Percentiles rank a stretch among this genome's conserved stretches.
These are phyloP conservation scores for Ophiosphaerella herpotricha DNA, from an alignment of 2,329 filamentous ascomycete genomes.

Conservation along the genomic window DNA sequence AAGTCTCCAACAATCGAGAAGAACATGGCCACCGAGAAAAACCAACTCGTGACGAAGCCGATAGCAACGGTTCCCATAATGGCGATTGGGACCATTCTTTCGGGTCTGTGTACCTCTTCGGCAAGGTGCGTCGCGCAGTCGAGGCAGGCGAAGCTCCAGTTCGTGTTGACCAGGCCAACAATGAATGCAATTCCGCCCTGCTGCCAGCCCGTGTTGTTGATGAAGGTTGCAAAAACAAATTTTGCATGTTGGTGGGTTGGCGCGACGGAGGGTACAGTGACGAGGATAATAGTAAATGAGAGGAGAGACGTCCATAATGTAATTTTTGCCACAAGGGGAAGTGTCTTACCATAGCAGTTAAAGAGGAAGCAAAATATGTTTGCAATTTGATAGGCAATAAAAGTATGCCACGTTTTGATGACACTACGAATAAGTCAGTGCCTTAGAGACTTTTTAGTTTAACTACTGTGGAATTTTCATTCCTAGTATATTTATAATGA, in stretches of 20 bases:
- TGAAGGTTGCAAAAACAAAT: conserved; percentile 59
- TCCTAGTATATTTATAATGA: neutral
- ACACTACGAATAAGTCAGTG: conserved; percentile 20
- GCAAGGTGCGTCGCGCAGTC: conserved; percentile 58
- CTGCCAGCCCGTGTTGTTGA: conserved; percentile 57
- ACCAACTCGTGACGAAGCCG: conserved; percentile 56
- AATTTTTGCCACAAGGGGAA: conserved; percentile 48
- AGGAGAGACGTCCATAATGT: conserved; percentile 54
- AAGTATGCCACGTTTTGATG: conserved; percentile 43
- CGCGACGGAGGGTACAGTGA: conserved; percentile 53
- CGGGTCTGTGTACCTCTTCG: conserved; percentile 55
- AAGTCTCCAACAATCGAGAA: conserved; percentile 57
- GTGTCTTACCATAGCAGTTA: conserved; percentile 50
- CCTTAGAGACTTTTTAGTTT: neutral
- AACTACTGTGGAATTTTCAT: neutral
- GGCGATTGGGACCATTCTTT: conserved; percentile 55
- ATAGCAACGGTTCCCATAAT: conserved; percentile 56
- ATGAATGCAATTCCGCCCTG: conserved; percentile 56
- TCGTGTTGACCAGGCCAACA: conserved; percentile 57
- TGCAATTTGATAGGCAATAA: conserved; percentile 54
- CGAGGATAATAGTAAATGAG: conserved; percentile 55
- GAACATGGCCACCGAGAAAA: conserved; percentile 56
- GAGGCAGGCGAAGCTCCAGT: conserved; percentile 57
- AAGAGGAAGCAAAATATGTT: conserved; percentile 57
- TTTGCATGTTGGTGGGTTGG: conserved; percentile 51